Conservation (phyloP, 2,329 filamentous ascomycete genomes). For the Fusarium subglutinans region DNA sequence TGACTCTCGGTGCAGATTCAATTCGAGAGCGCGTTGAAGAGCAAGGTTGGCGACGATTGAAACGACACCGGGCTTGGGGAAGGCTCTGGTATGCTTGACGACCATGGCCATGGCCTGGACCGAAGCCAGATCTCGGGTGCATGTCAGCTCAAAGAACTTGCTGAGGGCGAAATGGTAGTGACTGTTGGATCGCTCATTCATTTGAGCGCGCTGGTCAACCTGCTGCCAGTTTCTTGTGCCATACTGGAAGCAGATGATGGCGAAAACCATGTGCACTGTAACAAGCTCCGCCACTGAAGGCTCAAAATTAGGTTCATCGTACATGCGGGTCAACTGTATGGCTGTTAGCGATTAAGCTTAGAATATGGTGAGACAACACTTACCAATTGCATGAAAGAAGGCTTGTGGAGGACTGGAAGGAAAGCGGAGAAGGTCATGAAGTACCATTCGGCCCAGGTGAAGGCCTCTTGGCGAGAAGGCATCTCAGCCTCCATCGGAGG, state of each 20-base stretch:
- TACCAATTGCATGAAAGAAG: slow-evolving; percentile 75
- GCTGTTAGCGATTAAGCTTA: slow-evolving; percentile 12
- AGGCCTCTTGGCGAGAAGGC: slow-evolving; percentile 70
- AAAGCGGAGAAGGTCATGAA: slow-evolving; percentile 78
- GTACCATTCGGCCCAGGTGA: slow-evolving; percentile 78
- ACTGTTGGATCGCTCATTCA: slow-evolving; percentile 74
- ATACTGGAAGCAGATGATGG: slow-evolving; percentile 80
- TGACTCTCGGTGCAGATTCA: slow-evolving; percentile 78
- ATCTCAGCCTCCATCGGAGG: slow-evolving; percentile 66
- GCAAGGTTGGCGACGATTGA: slow-evolving; percentile 73
- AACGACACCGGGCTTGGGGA: slow-evolving; percentile 81
- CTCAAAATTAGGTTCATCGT: slow-evolving; percentile 73
- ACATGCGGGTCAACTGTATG: slow-evolving; percentile 68
- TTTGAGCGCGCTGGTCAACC: slow-evolving; percentile 60
- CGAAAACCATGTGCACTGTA: slow-evolving; percentile 81
- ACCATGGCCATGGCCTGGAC: slow-evolving; percentile 80
- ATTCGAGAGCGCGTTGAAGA: slow-evolving; percentile 75
- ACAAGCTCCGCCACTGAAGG: slow-evolving; percentile 73
- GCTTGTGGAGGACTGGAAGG: slow-evolving; percentile 79
- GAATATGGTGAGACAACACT: slow-evolving; percentile 37
- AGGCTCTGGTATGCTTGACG: slow-evolving; percentile 75
- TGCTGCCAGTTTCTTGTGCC: slow-evolving; percentile 73
- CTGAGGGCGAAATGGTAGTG: slow-evolving; percentile 82
- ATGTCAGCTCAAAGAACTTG: slow-evolving; percentile 72
- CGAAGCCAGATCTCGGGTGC: slow-evolving; percentile 69